These are phyloP conservation scores for Actinomortierella ambigua DNA, from an alignment of 371 early-diverging fungal genomes.

Conservation along the genomic window DNA sequence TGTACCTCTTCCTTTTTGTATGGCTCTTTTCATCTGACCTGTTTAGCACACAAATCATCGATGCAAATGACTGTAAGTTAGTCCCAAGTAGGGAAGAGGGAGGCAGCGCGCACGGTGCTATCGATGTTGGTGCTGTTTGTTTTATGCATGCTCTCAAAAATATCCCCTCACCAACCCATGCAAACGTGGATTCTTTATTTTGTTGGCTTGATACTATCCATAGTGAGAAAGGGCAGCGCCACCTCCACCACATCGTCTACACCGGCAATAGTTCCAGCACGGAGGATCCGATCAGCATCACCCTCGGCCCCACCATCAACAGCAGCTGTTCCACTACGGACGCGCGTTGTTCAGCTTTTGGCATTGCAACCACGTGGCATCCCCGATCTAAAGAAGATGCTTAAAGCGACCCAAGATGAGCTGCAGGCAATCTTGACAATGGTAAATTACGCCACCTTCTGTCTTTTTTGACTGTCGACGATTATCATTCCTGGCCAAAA, in stretches of 20 bases:
- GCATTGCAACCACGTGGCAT: constrained; percentile 41
- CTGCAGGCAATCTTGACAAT: constrained; percentile 40
- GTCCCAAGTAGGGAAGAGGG: background rate
- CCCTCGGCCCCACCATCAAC: constrained; percentile 26
- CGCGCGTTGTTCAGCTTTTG: constrained; percentile 49
- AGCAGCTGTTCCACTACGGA: constrained; percentile 37
- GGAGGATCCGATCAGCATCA: constrained; percentile 26
- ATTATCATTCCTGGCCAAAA: background rate
- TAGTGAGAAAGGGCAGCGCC: constrained; percentile 19
- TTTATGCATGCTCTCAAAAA: too few species aligned
- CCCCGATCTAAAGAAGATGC: constrained; percentile 32
- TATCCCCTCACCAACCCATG: too few species aligned
- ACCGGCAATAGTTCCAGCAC: constrained; percentile 8
- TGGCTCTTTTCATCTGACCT: background rate
- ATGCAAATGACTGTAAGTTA: constrained; percentile 37
- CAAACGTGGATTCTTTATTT: too few species aligned
- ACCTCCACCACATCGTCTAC: constrained; percentile 6
- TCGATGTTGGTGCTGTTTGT: too few species aligned
- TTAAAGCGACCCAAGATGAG: constrained; percentile 40
- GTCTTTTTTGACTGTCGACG: background rate
- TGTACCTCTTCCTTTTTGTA: too few species aligned
- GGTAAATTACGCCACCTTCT: constrained; percentile 22
- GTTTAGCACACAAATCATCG: constrained; percentile 31
- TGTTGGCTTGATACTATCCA: too few species aligned
- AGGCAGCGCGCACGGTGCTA: too few species aligned